Conservation (phyloP, 2,329 filamentous ascomycete species). For the Pseudopithomyces maydicus region DNA sequence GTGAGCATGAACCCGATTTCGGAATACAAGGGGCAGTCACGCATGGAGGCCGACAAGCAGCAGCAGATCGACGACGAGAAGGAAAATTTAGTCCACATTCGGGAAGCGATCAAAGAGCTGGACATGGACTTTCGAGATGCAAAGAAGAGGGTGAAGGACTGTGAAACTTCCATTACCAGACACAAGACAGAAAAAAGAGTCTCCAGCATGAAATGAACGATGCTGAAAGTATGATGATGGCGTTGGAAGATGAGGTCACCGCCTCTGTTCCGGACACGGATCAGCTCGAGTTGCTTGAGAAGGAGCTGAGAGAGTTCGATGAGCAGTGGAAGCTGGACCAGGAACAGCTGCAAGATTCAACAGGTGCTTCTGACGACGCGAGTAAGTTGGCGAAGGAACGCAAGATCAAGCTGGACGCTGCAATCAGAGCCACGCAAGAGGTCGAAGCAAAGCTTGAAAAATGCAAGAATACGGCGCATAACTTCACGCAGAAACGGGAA, state of each 20-base stretch:
- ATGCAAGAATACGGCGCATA: conserved; percentile 33
- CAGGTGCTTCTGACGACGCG: conserved; percentile 51
- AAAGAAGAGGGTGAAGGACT: conserved; percentile 50
- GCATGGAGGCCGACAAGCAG: conserved; percentile 81
- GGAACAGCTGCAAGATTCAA: conserved; percentile 56
- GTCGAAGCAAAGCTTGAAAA: conserved; percentile 30
- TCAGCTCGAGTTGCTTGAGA: conserved; percentile 48
- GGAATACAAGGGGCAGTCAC: conserved; percentile 59
- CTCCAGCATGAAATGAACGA: conserved; percentile 63
- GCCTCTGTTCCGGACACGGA: conserved; percentile 66
- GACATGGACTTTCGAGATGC: conserved; percentile 38
- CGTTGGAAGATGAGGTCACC: conserved; percentile 69
- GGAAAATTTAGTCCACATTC: conserved; percentile 58
- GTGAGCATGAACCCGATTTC: conserved; percentile 59
- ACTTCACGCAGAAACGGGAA: conserved; percentile 36
- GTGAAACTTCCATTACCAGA: conserved; percentile 55
- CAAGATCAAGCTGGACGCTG: conserved; percentile 38
- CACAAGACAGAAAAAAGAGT: conserved; percentile 55
- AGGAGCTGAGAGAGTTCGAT: conserved; percentile 62
- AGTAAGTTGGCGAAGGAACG: conserved; percentile 39
- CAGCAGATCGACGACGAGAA: conserved; percentile 65
- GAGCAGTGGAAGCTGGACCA: conserved; percentile 44
- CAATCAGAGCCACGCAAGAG: conserved; percentile 29
- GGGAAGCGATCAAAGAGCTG: conserved; percentile 39
- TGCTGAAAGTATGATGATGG: conserved; percentile 66